Percentiles rank a stretch among this genome's conserved stretches.
Conservation (phyloP, 768 basidiomycete genomes). For the Amanita subjunquillea region DNA sequence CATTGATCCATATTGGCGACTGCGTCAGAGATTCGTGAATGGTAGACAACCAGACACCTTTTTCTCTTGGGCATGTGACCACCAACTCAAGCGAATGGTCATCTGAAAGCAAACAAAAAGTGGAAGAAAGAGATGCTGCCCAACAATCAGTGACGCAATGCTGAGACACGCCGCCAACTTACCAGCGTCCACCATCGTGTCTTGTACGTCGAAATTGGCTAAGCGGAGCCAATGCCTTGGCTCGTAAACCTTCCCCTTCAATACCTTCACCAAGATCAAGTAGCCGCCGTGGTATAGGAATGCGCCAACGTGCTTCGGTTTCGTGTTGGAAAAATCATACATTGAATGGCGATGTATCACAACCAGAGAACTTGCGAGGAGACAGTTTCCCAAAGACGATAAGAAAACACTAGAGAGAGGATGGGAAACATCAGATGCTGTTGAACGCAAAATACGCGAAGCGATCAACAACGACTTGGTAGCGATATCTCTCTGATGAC, state of each 20-base stretch:
- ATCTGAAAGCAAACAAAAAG: slow-evolving; percentile 61
- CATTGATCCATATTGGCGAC: slow-evolving; percentile 40
- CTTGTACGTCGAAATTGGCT: slow-evolving; percentile 58
- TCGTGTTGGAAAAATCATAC: slow-evolving; percentile 39
- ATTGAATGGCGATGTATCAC: slow-evolving; percentile 61
- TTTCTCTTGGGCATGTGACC: slow-evolving; percentile 76
- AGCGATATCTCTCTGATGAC: slow-evolving; percentile 51
- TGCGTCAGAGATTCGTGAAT: slow-evolving; percentile 44
- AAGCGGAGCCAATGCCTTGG: slow-evolving; percentile 84
- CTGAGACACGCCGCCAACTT: slow-evolving; percentile 19
- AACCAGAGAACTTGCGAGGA: slow-evolving; percentile 80
- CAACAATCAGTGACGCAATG: slow-evolving; percentile 3
- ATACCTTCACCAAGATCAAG: slow-evolving; percentile 77
- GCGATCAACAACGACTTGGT: slow-evolving; percentile 58
- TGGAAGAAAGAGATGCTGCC: slow-evolving; percentile 70
- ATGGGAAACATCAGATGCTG: slow-evolving; percentile 21
- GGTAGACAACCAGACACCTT: slow-evolving; percentile 74
- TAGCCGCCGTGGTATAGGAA: slow-evolving; percentile 86
- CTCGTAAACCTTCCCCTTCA: slow-evolving; percentile 74
- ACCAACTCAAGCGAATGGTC: slow-evolving; percentile 80
- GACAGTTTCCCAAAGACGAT: slow-evolving; percentile 66
- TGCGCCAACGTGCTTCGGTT: slow-evolving; percentile 81
- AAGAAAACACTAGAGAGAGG: slow-evolving; percentile 46
- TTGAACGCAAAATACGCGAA: slow-evolving; percentile 41
- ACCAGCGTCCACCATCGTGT: slow-evolving; percentile 70